Conservation (phyloP, 2,329 filamentous ascomycete species). For the Onygena corvina region DNA sequence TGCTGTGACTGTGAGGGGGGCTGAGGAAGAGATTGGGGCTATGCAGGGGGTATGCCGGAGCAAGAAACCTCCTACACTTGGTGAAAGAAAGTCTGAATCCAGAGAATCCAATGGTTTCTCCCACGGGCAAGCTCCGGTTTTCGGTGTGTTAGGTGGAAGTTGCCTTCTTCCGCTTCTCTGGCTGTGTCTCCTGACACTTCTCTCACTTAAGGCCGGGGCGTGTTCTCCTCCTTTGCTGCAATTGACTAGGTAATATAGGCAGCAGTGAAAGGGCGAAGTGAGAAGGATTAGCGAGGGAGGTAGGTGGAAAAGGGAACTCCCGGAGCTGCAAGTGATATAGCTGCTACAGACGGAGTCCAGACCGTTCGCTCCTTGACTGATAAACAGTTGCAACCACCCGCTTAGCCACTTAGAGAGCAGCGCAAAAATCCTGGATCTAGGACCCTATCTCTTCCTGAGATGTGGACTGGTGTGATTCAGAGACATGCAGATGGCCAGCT, state of each 20-base stretch:
- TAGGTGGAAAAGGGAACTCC: not conserved
- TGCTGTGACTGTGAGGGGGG: not conserved
- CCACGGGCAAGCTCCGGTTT: not conserved
- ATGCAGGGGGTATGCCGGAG: not conserved
- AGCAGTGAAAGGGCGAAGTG: constrained; percentile 3
- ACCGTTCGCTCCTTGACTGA: constrained; percentile 11
- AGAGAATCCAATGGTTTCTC: not conserved
- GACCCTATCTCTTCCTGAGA: not conserved
- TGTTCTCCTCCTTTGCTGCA: not conserved
- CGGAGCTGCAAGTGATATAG: constrained; percentile 1
- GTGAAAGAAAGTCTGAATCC: constrained; percentile 5
- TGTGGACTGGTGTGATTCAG: constrained; percentile 8
- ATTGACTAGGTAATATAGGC: not conserved
- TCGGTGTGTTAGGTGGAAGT: not conserved
- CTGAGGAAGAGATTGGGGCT: not conserved
- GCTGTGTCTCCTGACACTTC: not conserved
- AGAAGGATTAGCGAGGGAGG: not conserved
- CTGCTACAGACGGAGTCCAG: constrained; percentile 5
- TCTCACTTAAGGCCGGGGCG: not conserved
- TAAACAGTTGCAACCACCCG: constrained; percentile 15
- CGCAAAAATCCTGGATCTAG: too few relatives aligned
- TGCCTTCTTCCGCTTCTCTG: not conserved
- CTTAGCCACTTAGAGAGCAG: not conserved
- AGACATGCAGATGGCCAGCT: constrained; percentile 12
- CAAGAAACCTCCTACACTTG: not conserved